Evolutionary conservation across 148 eudicot genomes (phyloP).

Genomic region (Rhododendron henanense): DNA sequence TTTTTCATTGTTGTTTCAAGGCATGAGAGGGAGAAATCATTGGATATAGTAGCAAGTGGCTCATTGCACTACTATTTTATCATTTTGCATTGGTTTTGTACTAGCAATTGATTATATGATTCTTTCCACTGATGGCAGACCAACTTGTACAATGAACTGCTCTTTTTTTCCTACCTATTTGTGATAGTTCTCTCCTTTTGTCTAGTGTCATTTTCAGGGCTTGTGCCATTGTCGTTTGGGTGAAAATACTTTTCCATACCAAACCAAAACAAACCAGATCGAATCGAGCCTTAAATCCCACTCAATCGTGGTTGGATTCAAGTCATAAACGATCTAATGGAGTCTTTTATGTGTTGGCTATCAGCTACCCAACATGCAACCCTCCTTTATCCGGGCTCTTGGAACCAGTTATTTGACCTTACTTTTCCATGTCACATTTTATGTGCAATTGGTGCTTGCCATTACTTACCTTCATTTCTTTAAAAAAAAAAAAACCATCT

Average conservation of each 20-base stretch:
- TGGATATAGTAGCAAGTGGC: slow-evolving; percentile 3
- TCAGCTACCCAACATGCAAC: no score
- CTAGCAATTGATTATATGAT: not conserved
- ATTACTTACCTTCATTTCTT: not conserved
- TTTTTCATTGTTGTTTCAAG: not conserved
- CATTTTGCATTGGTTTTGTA: slow-evolving; percentile 12
- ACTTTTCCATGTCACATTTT: not conserved
- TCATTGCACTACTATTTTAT: not conserved
- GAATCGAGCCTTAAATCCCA: no score
- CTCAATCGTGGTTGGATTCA: no score
- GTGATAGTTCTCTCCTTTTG: slow-evolving; percentile 11
- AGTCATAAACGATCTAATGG: no score
- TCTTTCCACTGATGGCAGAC: slow-evolving; percentile 29
- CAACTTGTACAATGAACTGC: slow-evolving; percentile 15
- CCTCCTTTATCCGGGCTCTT: no score
- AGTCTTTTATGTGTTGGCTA: no score
- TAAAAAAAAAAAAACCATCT: not conserved
- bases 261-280: not conserved
- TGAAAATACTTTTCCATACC: slow-evolving; percentile 1
- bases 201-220: slow-evolving; percentile 9
- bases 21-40: not conserved
- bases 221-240: not conserved
- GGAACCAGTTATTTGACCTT: no score
- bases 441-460: not conserved
- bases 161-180: not conserved